Conservation (phyloP, 345 rosid genomes). For the Isatis tinctoria region DNA sequence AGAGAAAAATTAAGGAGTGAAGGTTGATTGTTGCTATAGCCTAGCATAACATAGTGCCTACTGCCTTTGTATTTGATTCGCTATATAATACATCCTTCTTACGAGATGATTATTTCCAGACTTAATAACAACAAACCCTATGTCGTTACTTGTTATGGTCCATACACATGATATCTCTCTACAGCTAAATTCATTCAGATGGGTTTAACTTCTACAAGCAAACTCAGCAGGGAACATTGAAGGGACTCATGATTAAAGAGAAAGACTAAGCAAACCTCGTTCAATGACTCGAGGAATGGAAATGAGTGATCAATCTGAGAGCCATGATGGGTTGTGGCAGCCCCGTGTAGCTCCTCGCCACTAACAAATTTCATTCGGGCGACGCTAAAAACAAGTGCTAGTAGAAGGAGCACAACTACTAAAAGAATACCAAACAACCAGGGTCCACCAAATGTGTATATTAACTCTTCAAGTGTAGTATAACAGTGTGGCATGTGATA, state of each 20-base stretch:
- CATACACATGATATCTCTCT: constrained; percentile 6
- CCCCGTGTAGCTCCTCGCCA: constrained; percentile 71
- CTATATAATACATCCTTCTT: not conserved
- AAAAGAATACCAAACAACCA: constrained; percentile 79
- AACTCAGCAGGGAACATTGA: not conserved
- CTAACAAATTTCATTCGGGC: constrained; percentile 88
- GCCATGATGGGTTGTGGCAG: constrained; percentile 54
- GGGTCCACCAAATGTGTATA: constrained; percentile 95
- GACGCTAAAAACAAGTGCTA: constrained; percentile 88
- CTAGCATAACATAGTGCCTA: not conserved
- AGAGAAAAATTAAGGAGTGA: not conserved
- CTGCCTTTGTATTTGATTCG: not conserved
- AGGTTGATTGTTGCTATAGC: not conserved
- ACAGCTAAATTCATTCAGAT: not conserved
- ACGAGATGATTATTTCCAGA: not conserved
- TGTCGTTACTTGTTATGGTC: not conserved
- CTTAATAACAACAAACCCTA: not conserved
- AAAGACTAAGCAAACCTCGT: constrained; percentile 55
- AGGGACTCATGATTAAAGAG: not conserved
- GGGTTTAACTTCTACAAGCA: not conserved
- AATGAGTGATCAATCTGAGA: constrained; percentile 71
- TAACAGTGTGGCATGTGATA: constrained; percentile 92
- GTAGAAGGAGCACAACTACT: constrained; percentile 65
- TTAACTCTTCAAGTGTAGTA: constrained; percentile 82
- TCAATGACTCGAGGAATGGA: constrained; percentile 88